Evolutionary conservation across 768 basidiomycete species (phyloP), one percentile per base, ranked within the genome.

Genomic region (Lentinula lateritia): DNA sequence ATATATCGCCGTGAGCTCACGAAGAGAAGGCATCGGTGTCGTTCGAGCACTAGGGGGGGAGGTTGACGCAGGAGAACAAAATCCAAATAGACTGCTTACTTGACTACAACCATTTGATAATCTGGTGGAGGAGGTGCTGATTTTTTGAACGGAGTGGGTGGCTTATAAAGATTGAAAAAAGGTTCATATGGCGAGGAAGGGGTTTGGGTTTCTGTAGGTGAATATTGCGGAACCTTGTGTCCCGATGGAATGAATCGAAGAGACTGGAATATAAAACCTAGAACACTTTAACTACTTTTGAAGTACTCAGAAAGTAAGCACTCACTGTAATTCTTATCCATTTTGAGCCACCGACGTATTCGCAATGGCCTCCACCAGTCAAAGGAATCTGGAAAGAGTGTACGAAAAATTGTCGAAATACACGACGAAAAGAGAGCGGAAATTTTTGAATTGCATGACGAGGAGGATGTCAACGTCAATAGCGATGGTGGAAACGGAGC

Each of bases 131-230:
- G 86, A 5, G 89, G 91, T 1, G 82, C 75, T 0, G 85, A 89
- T 75, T 88, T 93, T 70, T 84, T 88, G 76, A 87, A 96, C 7
- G 90, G 80, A 0, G 93, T 92, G 6, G 85, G 86, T 2, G 96
- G 96, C 69, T 96, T 97, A 77, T 95, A 96, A 4, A 93, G 78
- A 68, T 97, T 89, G 73, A 81, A 98, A 75, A 97, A 98, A 3
- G 93, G 81, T 55, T 83, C 77, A 71, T 95, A 98, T 0, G 89
- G 89, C 1, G 87, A 83, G 66, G 58, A 20, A 65, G 64, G 15
- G 62, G 50, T 34, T 28, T 59, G 39, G 63, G 67, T 56, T 63
- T 64, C 41, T 63, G 62, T 5, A 58, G 72, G 66, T 52, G 74
- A 66, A 48, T 77, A 71, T 20, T 87, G 74, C 45, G 85, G 80